A percentile compares a stretch with the other conserved stretches of the same genome.
Conservation (phyloP, 306 rosid species). For the Lathyrus aphaca region DNA sequence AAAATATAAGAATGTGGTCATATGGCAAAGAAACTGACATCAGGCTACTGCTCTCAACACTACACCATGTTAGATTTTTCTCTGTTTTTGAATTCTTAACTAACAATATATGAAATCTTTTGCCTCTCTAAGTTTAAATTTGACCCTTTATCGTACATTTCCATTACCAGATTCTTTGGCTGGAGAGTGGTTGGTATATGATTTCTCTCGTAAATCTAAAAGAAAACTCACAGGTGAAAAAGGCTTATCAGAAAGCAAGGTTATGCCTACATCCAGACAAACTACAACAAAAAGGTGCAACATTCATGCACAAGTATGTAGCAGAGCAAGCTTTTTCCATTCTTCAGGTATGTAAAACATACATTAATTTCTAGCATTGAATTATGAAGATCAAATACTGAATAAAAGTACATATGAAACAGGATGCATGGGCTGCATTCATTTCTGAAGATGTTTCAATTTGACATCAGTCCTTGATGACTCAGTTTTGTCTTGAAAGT, state of each 20-base stretch:
- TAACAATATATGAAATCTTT: slow-evolving; percentile 3
- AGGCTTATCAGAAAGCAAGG: slow-evolving; percentile 90
- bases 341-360: slow-evolving; percentile 67
- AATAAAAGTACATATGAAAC: slow-evolving; percentile 8
- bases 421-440: slow-evolving; percentile 93
- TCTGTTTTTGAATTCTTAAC: slow-evolving; percentile 3
- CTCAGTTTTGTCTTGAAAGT: slow-evolving; percentile 39
- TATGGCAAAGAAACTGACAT: slow-evolving; percentile 79
- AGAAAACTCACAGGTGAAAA: slow-evolving; percentile 73
- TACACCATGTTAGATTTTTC: slow-evolving; percentile 65
- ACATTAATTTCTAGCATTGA: background rate
- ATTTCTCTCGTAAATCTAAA: slow-evolving; percentile 60
- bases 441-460: slow-evolving; percentile 72
- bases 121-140: background rate
- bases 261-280: slow-evolving; percentile 90
- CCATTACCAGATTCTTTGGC: slow-evolving; percentile 67
- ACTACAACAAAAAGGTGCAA: slow-evolving; percentile 92
- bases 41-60: slow-evolving; percentile 75
- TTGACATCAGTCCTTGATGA: slow-evolving; percentile 34
- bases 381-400: slow-evolving; percentile 20
- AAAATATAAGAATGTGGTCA: slow-evolving; percentile 81
- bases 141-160: slow-evolving; percentile 37
- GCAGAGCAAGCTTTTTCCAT: slow-evolving; percentile 76
- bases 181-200: slow-evolving; percentile 74
- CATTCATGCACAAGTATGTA: slow-evolving; percentile 65